Conservation (phyloP, 2,329 filamentous ascomycete genomes). For the Stagonosporopsis cucurbitacearum region DNA sequence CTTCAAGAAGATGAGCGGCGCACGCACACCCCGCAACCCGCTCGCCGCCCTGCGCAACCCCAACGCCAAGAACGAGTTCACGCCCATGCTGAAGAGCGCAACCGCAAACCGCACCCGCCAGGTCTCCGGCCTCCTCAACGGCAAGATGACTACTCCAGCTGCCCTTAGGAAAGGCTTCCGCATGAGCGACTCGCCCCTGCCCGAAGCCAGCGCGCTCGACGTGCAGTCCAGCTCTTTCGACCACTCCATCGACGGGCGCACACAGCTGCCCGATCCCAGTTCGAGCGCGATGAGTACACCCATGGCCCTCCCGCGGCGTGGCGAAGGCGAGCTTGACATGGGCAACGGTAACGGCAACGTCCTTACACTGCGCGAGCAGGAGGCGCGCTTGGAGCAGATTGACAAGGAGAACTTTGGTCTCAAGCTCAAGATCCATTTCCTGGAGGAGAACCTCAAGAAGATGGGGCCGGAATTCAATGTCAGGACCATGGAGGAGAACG, state of each 20-base stretch:
- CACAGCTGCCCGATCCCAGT: slow-evolving; percentile 76
- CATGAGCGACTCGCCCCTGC: slow-evolving; percentile 76
- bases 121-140: slow-evolving; percentile 49
- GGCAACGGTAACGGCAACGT: slow-evolving; percentile 89
- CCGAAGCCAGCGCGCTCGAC: slow-evolving; percentile 71
- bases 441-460: slow-evolving; percentile 88
- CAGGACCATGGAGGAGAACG: slow-evolving; percentile 89
- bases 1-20: slow-evolving; percentile 73
- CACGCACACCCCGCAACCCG: slow-evolving; percentile 74
- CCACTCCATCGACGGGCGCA: slow-evolving; percentile 66
- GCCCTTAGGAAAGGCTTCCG: slow-evolving; percentile 66
- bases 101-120: slow-evolving; percentile 68
- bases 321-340: slow-evolving; percentile 63
- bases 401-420: slow-evolving; percentile 82
- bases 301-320: slow-evolving; percentile 70
- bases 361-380: slow-evolving; percentile 90
- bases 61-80: slow-evolving; percentile 77
- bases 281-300: slow-evolving; percentile 86
- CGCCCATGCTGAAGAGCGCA: slow-evolving; percentile 85
- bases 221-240: slow-evolving; percentile 56
- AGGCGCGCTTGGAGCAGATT: slow-evolving; percentile 90
- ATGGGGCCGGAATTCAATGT: slow-evolving; percentile 89
- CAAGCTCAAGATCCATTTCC: slow-evolving; percentile 73
- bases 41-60: slow-evolving; percentile 65
- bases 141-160: slow-evolving; percentile 66